Percentiles rank a stretch among this genome's conserved stretches.
Conservation (phyloP, 768 basidiomycete species). For the Rhodotorula taiwanensis region DNA sequence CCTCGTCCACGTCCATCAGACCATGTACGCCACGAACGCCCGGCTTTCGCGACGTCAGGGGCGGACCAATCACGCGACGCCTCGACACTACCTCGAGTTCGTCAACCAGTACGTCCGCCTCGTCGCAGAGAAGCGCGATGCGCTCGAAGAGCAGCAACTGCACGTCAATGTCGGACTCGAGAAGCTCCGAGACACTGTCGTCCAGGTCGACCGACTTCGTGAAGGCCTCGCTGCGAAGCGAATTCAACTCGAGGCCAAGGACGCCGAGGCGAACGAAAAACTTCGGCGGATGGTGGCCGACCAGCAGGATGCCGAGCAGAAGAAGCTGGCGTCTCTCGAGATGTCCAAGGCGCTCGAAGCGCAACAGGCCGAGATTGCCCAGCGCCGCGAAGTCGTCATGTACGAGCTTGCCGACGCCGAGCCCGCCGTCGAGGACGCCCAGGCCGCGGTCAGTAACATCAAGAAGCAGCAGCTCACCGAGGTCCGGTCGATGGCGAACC, state of each 20-base stretch:
- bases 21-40: conserved; percentile 80
- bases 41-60: conserved; percentile 85
- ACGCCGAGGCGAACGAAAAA: conserved; percentile 93
- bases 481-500: conserved; percentile 96
- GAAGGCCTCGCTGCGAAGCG: conserved; percentile 92
- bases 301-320: conserved; percentile 97
- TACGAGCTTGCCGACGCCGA: conserved; percentile 95
- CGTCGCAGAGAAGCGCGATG: conserved; percentile 91
- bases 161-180: conserved; percentile 97
- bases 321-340: conserved; percentile 91
- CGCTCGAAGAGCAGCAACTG: conserved; percentile 95
- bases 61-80: conserved; percentile 93
- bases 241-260: conserved; percentile 83
- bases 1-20: conserved; percentile 82
- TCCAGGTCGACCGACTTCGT: conserved; percentile 90
- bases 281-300: conserved; percentile 95
- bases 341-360: conserved; percentile 88
- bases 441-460: conserved; percentile 93
- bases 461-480: conserved; percentile 91
- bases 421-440: conserved; percentile 90
- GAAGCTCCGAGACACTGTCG: conserved; percentile 90
- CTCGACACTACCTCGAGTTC: conserved; percentile 95
- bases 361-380: conserved; percentile 80
- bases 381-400: conserved; percentile 81
- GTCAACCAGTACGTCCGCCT: conserved; percentile 95